Percentiles rank a stretch among this genome's conserved stretches.
phyloP scores from a whole-genome alignment of 2,329 filamentous ascomycete genomes.

The Cladosporium sp. region DNA sequence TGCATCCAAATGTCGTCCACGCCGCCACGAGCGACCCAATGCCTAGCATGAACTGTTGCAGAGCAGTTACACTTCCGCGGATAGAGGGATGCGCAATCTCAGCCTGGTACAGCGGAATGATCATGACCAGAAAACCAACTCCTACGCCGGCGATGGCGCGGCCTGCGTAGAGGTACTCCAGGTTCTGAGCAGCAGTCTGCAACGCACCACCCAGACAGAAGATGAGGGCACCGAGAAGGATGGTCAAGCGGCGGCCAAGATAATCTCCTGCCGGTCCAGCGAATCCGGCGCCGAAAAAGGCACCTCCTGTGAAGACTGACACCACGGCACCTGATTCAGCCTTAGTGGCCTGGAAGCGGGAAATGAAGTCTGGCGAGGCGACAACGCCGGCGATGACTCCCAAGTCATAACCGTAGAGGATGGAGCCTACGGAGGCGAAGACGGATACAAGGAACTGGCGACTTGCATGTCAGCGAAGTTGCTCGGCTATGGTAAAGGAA shows the following conservation, averaged over 20 bases:
- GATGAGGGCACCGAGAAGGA: constrained; percentile 63
- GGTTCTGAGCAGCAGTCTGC: constrained; percentile 61
- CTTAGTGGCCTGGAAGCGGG: constrained; percentile 36
- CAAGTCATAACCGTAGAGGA: constrained; percentile 57
- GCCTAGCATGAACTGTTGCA: constrained; percentile 81
- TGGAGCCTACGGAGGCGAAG: constrained; percentile 56
- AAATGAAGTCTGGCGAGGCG: constrained; percentile 38
- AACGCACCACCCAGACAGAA: constrained; percentile 70
- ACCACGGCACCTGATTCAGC: constrained; percentile 61
- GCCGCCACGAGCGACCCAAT: constrained; percentile 68
- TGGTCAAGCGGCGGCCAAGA: constrained; percentile 67
- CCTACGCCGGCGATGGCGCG: constrained; percentile 43
- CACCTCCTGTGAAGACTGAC: constrained; percentile 71
- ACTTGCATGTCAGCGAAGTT: too few relatives aligned
- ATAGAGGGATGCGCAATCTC: constrained; percentile 76
- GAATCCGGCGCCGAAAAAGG: constrained; percentile 64
- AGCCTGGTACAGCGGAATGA: constrained; percentile 70
- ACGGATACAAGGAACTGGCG: constrained; percentile 56
- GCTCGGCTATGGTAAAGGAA: not conserved
- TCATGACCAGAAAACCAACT: constrained; percentile 60
- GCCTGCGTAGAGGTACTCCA: constrained; percentile 65
- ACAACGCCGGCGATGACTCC: constrained; percentile 59
- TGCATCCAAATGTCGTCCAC: constrained; percentile 66
- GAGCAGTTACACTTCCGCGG: constrained; percentile 67
- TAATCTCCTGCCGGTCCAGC: constrained; percentile 62